Conservation (phyloP, 2,329 filamentous ascomycete genomes). For the Dendryphion nanum region DNA sequence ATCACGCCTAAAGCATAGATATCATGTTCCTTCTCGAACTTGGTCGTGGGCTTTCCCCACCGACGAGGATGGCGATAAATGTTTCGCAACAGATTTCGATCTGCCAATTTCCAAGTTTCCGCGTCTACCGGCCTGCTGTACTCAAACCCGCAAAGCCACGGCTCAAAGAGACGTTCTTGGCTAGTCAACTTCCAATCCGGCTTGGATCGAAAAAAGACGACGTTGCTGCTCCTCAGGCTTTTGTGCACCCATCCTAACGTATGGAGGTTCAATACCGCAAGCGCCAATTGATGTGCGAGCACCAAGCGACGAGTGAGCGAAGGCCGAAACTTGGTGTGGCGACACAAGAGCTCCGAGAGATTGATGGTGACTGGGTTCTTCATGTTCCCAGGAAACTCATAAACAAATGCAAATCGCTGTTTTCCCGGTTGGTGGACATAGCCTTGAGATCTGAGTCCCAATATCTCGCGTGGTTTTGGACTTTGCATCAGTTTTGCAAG, state of each 20-base stretch:
- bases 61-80: slow-evolving; percentile 52
- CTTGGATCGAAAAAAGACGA: slow-evolving; percentile 9
- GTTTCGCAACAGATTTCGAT: slow-evolving; percentile 31
- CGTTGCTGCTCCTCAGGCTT: slow-evolving; percentile 9
- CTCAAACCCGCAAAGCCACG: slow-evolving; percentile 15
- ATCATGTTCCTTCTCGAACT: slow-evolving; percentile 53
- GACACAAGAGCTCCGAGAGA: no score
- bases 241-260: slow-evolving; percentile 5
- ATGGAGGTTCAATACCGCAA: no score
- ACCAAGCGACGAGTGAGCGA: no score
- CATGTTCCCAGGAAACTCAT: no score
- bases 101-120: not conserved
- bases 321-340: slow-evolving; percentile 8
- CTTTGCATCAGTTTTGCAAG: no score
- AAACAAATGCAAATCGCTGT: no score
- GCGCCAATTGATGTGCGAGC: no score
- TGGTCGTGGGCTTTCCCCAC: slow-evolving; percentile 42
- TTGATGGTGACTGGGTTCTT: no score
- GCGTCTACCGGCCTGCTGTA: slow-evolving; percentile 4
- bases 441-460: no score
- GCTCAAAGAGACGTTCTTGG: slow-evolving; percentile 6
- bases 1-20: slow-evolving; percentile 57
- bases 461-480: no score
- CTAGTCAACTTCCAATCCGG: no score
- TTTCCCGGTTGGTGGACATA: no score